phyloP scores from a whole-genome alignment of 2,329 filamentous ascomycete genomes.

The Fusarium temperatum region DNA sequence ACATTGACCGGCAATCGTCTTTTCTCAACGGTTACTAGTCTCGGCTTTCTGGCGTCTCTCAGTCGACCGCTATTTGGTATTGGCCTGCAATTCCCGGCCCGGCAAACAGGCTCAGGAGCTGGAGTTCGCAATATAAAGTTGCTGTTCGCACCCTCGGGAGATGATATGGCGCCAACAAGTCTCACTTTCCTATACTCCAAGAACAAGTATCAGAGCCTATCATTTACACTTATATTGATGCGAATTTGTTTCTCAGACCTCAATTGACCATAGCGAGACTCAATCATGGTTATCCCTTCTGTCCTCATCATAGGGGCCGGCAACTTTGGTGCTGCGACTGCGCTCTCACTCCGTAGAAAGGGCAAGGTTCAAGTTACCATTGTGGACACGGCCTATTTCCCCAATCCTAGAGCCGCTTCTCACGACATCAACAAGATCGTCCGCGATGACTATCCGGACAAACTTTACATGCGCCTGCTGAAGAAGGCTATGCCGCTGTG shows the following conservation, averaged over 20 bases:
- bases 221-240: not conserved
- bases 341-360: slow-evolving; percentile 47
- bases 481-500: slow-evolving; percentile 52
- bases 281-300: slow-evolving; percentile 29
- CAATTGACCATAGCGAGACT: slow-evolving; percentile 1
- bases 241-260: slow-evolving; percentile 20
- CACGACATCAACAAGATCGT: slow-evolving; percentile 60
- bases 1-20: slow-evolving; percentile 24
- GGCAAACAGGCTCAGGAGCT: slow-evolving; percentile 21
- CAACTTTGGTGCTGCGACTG: slow-evolving; percentile 56
- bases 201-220: not conserved
- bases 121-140: slow-evolving; percentile 38
- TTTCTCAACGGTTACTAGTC: slow-evolving; percentile 31
- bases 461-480: slow-evolving; percentile 52
- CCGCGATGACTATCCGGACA: slow-evolving; percentile 53
- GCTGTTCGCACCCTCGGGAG: slow-evolving; percentile 17
- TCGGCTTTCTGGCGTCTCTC: slow-evolving; percentile 29
- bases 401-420: slow-evolving; percentile 53
- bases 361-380: slow-evolving; percentile 45
- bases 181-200: slow-evolving; percentile 27
- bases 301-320: slow-evolving; percentile 55
- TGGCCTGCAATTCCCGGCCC: slow-evolving; percentile 34
- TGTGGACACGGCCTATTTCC: slow-evolving; percentile 48
- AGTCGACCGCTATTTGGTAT: slow-evolving; percentile 40
- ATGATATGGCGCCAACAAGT: slow-evolving; percentile 22